Conservation (phyloP, 2,329 filamentous ascomycete species). For the Fusarium pseudoanthophilum region DNA sequence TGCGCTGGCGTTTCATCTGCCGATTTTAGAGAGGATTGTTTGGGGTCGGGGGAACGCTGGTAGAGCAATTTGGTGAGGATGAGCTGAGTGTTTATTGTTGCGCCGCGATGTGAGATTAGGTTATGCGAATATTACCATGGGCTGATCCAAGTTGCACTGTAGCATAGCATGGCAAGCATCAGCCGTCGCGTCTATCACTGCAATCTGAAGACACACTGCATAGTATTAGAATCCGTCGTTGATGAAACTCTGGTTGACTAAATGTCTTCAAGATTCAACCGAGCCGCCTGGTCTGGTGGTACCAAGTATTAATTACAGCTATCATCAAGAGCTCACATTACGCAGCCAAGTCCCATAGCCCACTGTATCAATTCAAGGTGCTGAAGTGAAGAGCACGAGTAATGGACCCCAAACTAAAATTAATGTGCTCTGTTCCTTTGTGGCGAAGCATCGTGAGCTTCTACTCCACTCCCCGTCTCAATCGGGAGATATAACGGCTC, state of each 20-base stretch:
- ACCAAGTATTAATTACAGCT: accelerated
- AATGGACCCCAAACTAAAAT: not conserved
- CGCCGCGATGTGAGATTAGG: not conserved
- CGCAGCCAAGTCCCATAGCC: accelerated
- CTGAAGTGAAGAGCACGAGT: accelerated
- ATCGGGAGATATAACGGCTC: not conserved
- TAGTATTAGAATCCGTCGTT: not conserved
- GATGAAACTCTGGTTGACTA: too few species aligned
- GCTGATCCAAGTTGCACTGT: too few species aligned
- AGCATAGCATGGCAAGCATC: not conserved
- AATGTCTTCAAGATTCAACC: not conserved
- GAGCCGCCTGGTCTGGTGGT: not conserved
- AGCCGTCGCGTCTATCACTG: not conserved
- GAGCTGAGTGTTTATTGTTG: not conserved
- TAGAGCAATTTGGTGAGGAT: not conserved
- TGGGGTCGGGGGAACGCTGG: accelerated
- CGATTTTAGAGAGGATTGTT: accelerated
- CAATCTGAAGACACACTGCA: not conserved
- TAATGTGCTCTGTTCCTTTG: not conserved
- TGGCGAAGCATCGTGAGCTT: not conserved
- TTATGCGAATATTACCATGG: not conserved
- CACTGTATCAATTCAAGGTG: too few species aligned
- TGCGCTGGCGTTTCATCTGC: not conserved
- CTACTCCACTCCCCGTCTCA: not conserved
- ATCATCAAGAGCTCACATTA: accelerated